Percentiles rank a stretch among this genome's conserved stretches.
These are phyloP conservation scores for Pulveroboletus sp. DNA, from an alignment of 768 basidiomycete genomes.

Conservation along the genomic window DNA sequence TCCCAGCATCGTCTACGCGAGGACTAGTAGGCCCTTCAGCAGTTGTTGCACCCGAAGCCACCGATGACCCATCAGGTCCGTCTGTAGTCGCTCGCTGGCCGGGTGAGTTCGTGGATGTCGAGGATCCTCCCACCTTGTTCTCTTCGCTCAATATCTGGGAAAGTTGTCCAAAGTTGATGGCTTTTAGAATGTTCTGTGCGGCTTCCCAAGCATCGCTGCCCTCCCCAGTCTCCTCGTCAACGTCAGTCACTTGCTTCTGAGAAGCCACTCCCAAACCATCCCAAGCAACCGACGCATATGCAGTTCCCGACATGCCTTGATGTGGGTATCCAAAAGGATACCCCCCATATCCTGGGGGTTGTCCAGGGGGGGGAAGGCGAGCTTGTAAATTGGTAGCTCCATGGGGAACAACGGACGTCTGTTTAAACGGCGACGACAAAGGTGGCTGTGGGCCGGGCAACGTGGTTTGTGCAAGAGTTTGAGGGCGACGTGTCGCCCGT, in stretches of 20 bases:
- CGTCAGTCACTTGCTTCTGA: constrained; percentile 11
- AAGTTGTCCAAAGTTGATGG: constrained; percentile 65
- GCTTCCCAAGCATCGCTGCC: constrained; percentile 70
- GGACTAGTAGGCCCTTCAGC: constrained; percentile 4
- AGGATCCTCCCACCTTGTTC: constrained; percentile 12
- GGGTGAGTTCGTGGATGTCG: constrained; percentile 1
- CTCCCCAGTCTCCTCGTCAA: constrained; percentile 34
- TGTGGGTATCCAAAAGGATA: constrained; percentile 38
- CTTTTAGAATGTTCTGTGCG: constrained; percentile 71
- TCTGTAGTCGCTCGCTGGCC: neutral
- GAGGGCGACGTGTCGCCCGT: constrained; percentile 76
- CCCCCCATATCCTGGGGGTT: constrained; percentile 33
- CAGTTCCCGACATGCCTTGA: constrained; percentile 19
- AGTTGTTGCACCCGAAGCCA: neutral
- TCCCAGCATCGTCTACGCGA: constrained; percentile 4
- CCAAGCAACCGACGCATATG: neutral
- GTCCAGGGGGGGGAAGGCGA: constrained; percentile 30
- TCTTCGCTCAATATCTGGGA: constrained; percentile 36
- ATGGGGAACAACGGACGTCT: constrained; percentile 41
- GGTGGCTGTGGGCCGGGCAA: constrained; percentile 27
- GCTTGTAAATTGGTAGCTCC: constrained; percentile 31
- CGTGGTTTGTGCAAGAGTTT: constrained; percentile 37
- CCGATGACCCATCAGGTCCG: constrained; percentile 5
- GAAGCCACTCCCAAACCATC: constrained; percentile 2
- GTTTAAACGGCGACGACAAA: constrained; percentile 54